Evolutionary conservation across 2,329 filamentous ascomycete genomes (phyloP).

Genomic region (Neurospora crassa): DNA sequence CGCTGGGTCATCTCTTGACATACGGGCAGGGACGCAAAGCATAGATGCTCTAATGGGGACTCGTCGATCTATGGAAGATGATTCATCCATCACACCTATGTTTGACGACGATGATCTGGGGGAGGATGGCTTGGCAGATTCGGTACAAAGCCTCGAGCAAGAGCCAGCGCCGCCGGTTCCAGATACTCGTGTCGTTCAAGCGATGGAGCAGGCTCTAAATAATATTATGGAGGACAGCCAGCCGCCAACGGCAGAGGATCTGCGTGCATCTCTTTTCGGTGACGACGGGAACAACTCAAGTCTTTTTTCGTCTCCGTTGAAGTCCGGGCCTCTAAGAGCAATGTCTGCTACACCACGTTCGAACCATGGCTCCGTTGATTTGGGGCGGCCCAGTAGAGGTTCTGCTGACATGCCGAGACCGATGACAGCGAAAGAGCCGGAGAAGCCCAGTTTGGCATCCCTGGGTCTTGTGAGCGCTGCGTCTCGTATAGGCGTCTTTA

Average conservation of each 20-base stretch:
- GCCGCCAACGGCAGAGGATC: constrained; percentile 52
- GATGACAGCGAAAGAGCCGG: constrained; percentile 33
- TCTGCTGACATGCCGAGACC: constrained; percentile 27
- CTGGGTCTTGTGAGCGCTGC: constrained; percentile 82
- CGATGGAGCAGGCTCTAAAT: constrained; percentile 84
- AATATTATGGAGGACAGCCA: constrained; percentile 80
- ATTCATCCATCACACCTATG: constrained; percentile 35
- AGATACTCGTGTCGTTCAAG: constrained; percentile 76
- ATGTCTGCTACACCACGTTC: constrained; percentile 6
- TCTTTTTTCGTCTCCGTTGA: constrained; percentile 37
- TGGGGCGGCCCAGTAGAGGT: constrained; percentile 20
- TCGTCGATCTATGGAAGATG: constrained; percentile 64
- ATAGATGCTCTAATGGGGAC: constrained; percentile 31
- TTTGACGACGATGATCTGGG: constrained; percentile 81
- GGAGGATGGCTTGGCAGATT: constrained; percentile 58
- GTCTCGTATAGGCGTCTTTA: constrained; percentile 83
- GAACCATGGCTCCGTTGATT: constrained; percentile 49
- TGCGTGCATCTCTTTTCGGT: constrained; percentile 58
- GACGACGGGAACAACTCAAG: constrained; percentile 36
- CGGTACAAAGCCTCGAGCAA: constrained; percentile 69
- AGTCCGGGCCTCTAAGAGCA: constrained; percentile 47
- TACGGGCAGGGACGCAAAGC: constrained; percentile 30
- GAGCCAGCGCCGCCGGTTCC: constrained; percentile 50
- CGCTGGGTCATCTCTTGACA: constrained; percentile 38
- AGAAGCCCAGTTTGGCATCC: constrained; percentile 82